Evolutionary conservation across 78 protist genomes (phyloP).

Genomic region (Dictyostelium firmibasis): DNA sequence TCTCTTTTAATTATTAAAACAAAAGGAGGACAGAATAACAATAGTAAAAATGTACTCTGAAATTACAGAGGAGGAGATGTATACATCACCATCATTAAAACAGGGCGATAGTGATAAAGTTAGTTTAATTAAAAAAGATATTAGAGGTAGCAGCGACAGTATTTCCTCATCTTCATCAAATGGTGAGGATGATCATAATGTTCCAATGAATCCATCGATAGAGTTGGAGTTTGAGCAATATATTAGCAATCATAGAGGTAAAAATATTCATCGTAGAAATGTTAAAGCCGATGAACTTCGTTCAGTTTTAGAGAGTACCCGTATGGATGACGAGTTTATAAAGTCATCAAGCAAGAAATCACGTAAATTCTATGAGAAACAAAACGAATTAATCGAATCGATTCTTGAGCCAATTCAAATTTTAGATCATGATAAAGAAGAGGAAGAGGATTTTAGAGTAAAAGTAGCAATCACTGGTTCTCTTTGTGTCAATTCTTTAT

Average conservation of each 20-base stretch:
- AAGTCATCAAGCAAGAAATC: not conserved
- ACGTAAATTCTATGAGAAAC: slow-evolving; percentile 61
- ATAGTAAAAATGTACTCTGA: not conserved
- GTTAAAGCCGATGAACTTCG: slow-evolving; percentile 24
- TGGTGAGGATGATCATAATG: not conserved
- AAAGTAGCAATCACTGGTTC: slow-evolving; percentile 75
- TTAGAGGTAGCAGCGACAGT: not conserved
- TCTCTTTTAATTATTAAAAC: not conserved
- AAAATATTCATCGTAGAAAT: not conserved
- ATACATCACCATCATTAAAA: not conserved
- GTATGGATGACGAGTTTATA: not conserved
- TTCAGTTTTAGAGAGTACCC: not conserved
- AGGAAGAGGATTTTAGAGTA: slow-evolving; percentile 43
- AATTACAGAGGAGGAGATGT: not conserved
- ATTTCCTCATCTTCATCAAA: not conserved
- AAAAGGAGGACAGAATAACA: not conserved
- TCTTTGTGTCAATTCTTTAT: slow-evolving; percentile 66
- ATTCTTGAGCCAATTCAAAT: slow-evolving; percentile 32
- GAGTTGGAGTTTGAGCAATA: not conserved
- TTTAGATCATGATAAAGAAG: not conserved
- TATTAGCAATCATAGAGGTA: not conserved
- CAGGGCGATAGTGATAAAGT: not conserved
- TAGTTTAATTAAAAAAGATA: not conserved
- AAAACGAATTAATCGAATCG: slow-evolving; percentile 76
- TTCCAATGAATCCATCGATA: not conserved